These are phyloP conservation scores for Aegilops speltoides DNA, from an alignment of 176 grass and related monocot species.

Conservation along the genomic window DNA sequence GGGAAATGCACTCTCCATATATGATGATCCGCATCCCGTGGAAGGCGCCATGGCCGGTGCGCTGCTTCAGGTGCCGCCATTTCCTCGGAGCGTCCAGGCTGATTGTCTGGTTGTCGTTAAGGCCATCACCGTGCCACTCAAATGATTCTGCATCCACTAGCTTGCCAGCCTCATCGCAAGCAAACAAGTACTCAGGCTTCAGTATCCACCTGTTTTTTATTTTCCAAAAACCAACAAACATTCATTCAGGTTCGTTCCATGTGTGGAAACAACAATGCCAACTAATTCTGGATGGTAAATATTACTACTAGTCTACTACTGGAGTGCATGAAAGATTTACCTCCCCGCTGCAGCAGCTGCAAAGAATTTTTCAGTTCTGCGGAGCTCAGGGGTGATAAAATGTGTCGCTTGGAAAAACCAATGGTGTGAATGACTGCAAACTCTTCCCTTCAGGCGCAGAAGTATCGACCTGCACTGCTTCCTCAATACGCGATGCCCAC, in stretches of 20 bases:
- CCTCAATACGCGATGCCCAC: conserved; percentile 75
- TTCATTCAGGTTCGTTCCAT: background rate
- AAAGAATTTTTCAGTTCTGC: conserved; percentile 96
- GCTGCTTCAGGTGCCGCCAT: conserved; percentile 71
- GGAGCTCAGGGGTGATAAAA: conserved; percentile 71
- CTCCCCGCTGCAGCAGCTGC: conserved; percentile 86
- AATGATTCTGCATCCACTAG: conserved; percentile 80
- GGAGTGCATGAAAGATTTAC: conserved; percentile 31
- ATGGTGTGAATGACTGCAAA: conserved; percentile 84
- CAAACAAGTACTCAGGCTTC: conserved; percentile 76
- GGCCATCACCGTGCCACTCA: conserved; percentile 63
- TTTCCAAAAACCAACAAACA: background rate
- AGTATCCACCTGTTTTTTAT: conserved; percentile 81
- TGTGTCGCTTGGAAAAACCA: conserved; percentile 98
- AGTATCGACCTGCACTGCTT: conserved; percentile 75
- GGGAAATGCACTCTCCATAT: conserved; percentile 92
- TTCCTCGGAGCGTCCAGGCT: conserved; percentile 78
- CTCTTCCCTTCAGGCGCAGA: conserved; percentile 58
- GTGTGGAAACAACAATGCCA: background rate
- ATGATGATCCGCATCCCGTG: conserved; percentile 69
- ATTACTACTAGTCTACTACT: background rate
- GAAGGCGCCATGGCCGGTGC: conserved; percentile 79
- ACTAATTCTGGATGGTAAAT: background rate
- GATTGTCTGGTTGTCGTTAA: conserved; percentile 66
- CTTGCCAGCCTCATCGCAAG: conserved; percentile 72